Evolutionary conservation across 2,329 filamentous ascomycete genomes (phyloP).

Genomic region (Fusarium sp.): DNA sequence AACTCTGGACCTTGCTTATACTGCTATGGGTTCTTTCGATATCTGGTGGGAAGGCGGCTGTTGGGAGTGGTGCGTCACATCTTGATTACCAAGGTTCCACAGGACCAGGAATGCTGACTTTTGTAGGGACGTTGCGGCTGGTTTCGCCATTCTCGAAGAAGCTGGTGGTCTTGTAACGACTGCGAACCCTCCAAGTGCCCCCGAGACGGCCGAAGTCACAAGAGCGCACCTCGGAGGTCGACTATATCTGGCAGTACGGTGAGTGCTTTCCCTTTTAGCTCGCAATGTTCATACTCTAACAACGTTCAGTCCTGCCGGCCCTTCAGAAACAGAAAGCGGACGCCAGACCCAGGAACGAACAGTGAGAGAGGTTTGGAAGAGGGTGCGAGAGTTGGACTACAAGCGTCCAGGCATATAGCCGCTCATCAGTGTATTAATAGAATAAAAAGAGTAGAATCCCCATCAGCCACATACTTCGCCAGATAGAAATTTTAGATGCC

Average conservation of each 20-base stretch:
- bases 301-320: conserved; percentile 71
- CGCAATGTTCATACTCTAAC: conserved; percentile 2
- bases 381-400: conserved; percentile 78
- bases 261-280: conserved; percentile 31
- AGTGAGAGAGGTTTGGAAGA: conserved; percentile 80
- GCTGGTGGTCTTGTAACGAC: conserved; percentile 82
- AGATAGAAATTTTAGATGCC: not conserved
- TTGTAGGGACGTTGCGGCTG: conserved; percentile 80
- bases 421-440: conserved; percentile 1
- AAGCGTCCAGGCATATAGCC: conserved; percentile 67
- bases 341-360: conserved; percentile 78
- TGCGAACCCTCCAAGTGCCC: conserved; percentile 77
- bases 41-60: conserved; percentile 89
- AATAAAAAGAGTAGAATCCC: not conserved
- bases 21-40: conserved; percentile 81
- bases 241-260: conserved; percentile 79
- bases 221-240: conserved; percentile 76
- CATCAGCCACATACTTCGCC: not conserved
- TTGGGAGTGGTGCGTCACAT: conserved; percentile 77
- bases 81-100: not conserved
- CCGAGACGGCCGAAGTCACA: conserved; percentile 68
- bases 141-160: conserved; percentile 79
- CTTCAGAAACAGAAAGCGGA: conserved; percentile 72
- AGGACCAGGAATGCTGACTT: not conserved
- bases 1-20: conserved; percentile 81